Conservation (phyloP, 2,329 filamentous ascomycete species). For the Verticillium albo-atrum region DNA sequence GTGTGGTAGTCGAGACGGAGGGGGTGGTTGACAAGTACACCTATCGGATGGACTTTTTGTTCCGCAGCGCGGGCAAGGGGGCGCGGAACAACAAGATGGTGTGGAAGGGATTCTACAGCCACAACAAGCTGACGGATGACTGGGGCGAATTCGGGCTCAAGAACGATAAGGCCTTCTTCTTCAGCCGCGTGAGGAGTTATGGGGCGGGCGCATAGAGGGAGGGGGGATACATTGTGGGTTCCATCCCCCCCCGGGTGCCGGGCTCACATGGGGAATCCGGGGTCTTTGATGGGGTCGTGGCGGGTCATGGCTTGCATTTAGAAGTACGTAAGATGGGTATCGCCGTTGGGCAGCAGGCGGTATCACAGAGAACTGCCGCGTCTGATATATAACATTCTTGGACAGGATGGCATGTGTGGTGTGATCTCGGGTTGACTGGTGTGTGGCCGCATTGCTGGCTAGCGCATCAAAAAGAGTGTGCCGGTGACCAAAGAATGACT, state of each 20-base stretch:
- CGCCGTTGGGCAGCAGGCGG: not conserved
- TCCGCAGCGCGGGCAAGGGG: conserved; percentile 60
- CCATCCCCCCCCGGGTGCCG: not conserved
- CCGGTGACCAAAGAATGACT: not conserved
- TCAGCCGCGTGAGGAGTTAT: conserved; percentile 62
- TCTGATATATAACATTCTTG: not conserved
- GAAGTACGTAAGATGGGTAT: not conserved
- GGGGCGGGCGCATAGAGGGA: conserved; percentile 43
- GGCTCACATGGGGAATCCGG: not conserved
- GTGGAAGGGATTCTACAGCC: conserved; percentile 90
- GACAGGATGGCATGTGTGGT: not conserved
- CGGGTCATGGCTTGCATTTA: not conserved
- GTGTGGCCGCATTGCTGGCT: not conserved
- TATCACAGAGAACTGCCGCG: not conserved
- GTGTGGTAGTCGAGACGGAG: conserved; percentile 81
- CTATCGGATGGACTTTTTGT: conserved; percentile 73
- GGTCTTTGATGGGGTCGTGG: not conserved
- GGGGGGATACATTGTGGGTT: not conserved
- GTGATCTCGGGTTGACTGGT: not conserved
- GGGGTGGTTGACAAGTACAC: conserved; percentile 74
- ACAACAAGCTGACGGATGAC: conserved; percentile 85
- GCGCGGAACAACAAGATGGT: conserved; percentile 78
- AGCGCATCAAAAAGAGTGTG: not conserved
- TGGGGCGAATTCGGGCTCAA: conserved; percentile 73
- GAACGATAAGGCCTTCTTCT: conserved; percentile 63